phyloP scores from a whole-genome alignment of 106 monocot species.

The Dioscorea dumetorum region DNA sequence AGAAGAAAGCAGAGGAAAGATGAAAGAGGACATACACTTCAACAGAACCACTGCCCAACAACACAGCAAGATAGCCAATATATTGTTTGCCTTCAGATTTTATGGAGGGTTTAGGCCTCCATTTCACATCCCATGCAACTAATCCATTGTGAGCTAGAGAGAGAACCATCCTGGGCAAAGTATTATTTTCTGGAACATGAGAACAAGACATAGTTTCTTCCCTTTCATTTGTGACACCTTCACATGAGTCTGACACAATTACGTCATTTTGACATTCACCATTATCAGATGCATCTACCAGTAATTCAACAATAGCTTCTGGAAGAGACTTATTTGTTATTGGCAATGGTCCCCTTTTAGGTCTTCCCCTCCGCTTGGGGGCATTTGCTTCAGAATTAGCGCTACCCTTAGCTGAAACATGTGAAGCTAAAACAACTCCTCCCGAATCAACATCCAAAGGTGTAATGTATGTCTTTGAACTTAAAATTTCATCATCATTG shows the following conservation, averaged over 20 bases:
- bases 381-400: background rate
- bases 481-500: background rate
- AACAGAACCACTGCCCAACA: slow-evolving; percentile 80
- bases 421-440: background rate
- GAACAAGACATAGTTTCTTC: background rate
- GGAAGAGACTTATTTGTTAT: background rate
- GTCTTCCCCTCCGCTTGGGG: slow-evolving; percentile 6
- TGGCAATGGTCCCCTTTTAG: slow-evolving; percentile 4
- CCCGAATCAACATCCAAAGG: background rate
- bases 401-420: background rate
- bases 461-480: background rate
- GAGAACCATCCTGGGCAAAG: slow-evolving; percentile 57
- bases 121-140: slow-evolving; percentile 98
- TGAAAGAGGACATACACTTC: slow-evolving; percentile 65
- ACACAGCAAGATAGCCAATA: slow-evolving; percentile 84
- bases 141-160: slow-evolving; percentile 88
- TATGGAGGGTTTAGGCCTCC: slow-evolving; percentile 46
- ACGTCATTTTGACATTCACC: background rate
- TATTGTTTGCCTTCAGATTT: slow-evolving; percentile 18
- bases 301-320: background rate
- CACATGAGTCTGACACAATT: too few species aligned
- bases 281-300: background rate
- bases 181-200: slow-evolving; percentile 22
- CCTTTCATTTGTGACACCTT: too few species aligned
- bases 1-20: background rate